Evolutionary conservation across 192 early-diverging fungal species (phyloP).

Genomic region (Coemansia sp.): DNA sequence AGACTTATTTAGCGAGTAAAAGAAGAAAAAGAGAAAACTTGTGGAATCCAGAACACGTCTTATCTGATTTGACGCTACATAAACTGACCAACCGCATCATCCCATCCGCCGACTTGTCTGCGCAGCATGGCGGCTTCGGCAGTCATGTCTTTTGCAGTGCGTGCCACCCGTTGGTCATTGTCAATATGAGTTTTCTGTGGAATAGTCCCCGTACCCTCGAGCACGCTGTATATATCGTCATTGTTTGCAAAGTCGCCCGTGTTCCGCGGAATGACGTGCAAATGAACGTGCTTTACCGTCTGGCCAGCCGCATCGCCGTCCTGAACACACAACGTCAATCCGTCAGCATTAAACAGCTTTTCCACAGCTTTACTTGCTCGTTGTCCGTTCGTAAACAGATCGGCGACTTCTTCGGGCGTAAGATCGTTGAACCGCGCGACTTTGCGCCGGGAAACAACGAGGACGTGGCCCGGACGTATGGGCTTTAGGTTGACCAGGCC

Average conservation of each 20-base stretch:
- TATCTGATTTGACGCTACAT: conserved; percentile 11
- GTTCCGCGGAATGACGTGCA: conserved; percentile 86
- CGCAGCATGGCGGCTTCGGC: conserved; percentile 36
- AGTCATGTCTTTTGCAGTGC: conserved; percentile 81
- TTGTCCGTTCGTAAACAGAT: conserved; percentile 82
- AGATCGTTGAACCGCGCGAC: conserved; percentile 76
- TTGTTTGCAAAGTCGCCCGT: conserved; percentile 79
- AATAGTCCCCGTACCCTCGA: conserved; percentile 56
- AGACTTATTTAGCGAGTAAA: neutral
- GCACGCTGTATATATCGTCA: conserved; percentile 83
- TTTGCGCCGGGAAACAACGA: conserved; percentile 69
- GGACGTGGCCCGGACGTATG: conserved; percentile 77
- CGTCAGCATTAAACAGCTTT: conserved; percentile 64
- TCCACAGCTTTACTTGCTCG: conserved; percentile 74
- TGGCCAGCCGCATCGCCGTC: conserved; percentile 76
- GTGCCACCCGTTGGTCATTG: conserved; percentile 67
- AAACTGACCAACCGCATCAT: neutral
- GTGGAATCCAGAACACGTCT: neutral
- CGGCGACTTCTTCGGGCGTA: conserved; percentile 73
- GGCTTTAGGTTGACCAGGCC: conserved; percentile 95
- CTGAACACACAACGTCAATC: conserved; percentile 78
- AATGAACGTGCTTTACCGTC: conserved; percentile 86
- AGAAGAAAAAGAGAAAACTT: neutral
- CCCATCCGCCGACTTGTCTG: conserved; percentile 26
- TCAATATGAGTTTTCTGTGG: conserved; percentile 50